Conservation (phyloP, 2,329 filamentous ascomycete species). For the Diaporthe vaccinii region DNA sequence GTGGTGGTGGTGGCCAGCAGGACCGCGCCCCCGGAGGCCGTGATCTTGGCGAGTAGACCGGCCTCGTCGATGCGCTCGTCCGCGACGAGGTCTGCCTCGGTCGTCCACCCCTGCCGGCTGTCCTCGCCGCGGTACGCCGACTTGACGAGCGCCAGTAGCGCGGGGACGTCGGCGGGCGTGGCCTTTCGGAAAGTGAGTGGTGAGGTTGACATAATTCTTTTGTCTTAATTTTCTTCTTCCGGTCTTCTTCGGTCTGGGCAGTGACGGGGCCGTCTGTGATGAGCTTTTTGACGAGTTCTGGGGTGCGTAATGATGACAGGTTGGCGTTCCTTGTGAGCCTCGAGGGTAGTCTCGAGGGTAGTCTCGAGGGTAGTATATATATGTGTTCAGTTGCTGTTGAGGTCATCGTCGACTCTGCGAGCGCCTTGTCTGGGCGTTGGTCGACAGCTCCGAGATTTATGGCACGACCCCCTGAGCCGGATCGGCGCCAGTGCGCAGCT, state of each 20-base stretch:
- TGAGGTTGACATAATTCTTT: not conserved
- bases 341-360: not conserved
- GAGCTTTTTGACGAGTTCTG: not conserved
- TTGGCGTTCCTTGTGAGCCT: not conserved
- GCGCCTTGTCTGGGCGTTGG: not conserved
- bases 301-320: not conserved
- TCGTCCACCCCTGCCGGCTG: constrained; percentile 60
- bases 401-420: too few species aligned
- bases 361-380: not conserved
- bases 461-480: not conserved
- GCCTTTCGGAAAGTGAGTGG: constrained; percentile 53
- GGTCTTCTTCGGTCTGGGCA: not conserved
- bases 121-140: constrained; percentile 60
- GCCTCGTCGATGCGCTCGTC: constrained; percentile 58
- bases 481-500: not conserved
- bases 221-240: not conserved
- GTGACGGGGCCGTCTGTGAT: not conserved
- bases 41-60: constrained; percentile 56
- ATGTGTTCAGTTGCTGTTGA: not conserved
- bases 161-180: constrained; percentile 48
- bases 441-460: not conserved
- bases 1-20: constrained; percentile 53
- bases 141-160: constrained; percentile 55
- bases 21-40: constrained; percentile 51
- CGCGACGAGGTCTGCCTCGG: constrained; percentile 58